Base-by-base conservation (phyloP, 768 basidiomycete species). In the Panus rudis region DNA sequence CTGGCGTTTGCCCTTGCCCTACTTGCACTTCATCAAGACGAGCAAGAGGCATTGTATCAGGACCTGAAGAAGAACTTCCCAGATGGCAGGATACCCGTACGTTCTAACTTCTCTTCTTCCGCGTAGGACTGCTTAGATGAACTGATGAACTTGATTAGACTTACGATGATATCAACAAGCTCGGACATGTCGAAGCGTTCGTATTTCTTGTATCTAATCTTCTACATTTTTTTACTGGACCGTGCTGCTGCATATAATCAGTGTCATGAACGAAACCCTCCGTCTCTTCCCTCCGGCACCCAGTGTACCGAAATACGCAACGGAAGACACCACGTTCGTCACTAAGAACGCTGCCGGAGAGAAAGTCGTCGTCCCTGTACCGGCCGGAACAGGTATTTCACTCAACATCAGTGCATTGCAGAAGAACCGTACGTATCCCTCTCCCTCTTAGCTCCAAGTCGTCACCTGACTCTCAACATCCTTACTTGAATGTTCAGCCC, bases 11-110 rank as follows among this genome's bases (percentile, higher is more conserved):
- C 60, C 2, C 46, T 70, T 41, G 65, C 52, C 19, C 49, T 67
- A 31, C 62, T 71, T 6, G 69, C 70, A 6, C 52, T 68, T 10
- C 55, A 71, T 52, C 67, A 57, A 7, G 63, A 68, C 6, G 61
- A 64, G 38, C 69, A 71, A 48, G 63, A 68, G 39, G 60, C 50
- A 35, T 49, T 69, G 5, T 64, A 63, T 48, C 46, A 61, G 16
- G 50, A 64, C 24, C 55, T 65, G 43, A 52, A 55, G 39, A 33
- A 33, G 6, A 52, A 63, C 12, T 33, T 61, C 11, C 50, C 50
- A 6, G 57, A 62, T 30, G 59, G 46, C 25, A 41, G 46, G 39
- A 24, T 52, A 10, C 63, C 64, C 7, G 60, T 63, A 46, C 14
- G 61, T 43, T 12, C 16, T 35, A 10, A 30, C 28, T 10, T 30